Base-by-base conservation (phyloP, 371 early-diverging fungal species). In the Batrachochytrium dendrobatidis region DNA sequence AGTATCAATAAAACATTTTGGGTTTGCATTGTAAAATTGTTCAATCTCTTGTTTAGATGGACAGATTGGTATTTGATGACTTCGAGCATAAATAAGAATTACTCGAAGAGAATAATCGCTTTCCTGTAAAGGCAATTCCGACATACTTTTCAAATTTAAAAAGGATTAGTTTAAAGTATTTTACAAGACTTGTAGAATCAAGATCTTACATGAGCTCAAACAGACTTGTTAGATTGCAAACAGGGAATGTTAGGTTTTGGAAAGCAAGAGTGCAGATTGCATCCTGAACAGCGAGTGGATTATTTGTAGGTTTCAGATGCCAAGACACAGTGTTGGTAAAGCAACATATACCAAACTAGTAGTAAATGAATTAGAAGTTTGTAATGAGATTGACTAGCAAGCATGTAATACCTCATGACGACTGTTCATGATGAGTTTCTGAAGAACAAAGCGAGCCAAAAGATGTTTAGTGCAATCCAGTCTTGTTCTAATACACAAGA, bases 401-500 rank as follows among this genome's bases (percentile, higher is more conserved):
- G 15, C 12, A 17, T 28, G 50, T 1, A n/a, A 15, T 12, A 55
- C 61, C 59, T 74, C 60, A 20, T 74, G 71, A 0, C 30, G 25
- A 8, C 50, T 22, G 44, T 66, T 67, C 66, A 70, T 61, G 20
- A 30, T 31, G 20, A 62, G 60, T 64, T 79, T 79, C 34, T 65
- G 66, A 20, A 58, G 56, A n/a, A 75, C 64, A 55, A 74, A 79
- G 56, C 76, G 72, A 58, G 72, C 75, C 49, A 77, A 22, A 6
- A 77, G 58, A 50, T 59, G 57, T 62, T 71, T 76, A 44, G 70
- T 69, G 30, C 34, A 55, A 12, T 32, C 25, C 30, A 68, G 57
- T 15, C 56, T 34, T 20, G 57, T 45, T 20, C 56, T 56, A n/a
- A n/a, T n/a, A 26, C 46, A 26, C 3, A 26, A 39, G 39, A 12